Evolutionary conservation across 2,329 filamentous ascomycete species (phyloP).

Genomic region (Proliferodiscus dingleyae): DNA sequence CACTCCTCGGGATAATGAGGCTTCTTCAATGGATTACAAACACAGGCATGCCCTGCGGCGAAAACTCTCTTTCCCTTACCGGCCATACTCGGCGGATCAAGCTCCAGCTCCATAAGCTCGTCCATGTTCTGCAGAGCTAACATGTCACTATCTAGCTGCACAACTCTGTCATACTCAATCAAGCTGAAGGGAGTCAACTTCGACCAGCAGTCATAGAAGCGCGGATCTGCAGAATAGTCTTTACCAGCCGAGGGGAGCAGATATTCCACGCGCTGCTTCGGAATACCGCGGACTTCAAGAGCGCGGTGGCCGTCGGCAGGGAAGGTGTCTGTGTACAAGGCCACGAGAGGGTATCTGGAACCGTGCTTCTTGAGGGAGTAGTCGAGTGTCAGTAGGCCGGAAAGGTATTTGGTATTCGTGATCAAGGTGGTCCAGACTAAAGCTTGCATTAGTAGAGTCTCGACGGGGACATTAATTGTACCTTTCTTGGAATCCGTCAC

Average conservation of each 20-base stretch:
- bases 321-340: constrained; percentile 76
- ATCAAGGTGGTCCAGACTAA: constrained; percentile 84
- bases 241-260: constrained; percentile 61
- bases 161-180: constrained; percentile 70
- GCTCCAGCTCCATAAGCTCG: constrained; percentile 77
- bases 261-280: constrained; percentile 65
- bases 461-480: constrained; percentile 6
- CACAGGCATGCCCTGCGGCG: constrained; percentile 77
- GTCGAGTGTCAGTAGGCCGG: constrained; percentile 76
- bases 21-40: constrained; percentile 78
- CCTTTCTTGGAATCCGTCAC: constrained; percentile 29
- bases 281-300: constrained; percentile 64
- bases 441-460: background rate
- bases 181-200: constrained; percentile 78
- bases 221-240: constrained; percentile 70
- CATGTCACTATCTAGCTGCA: constrained; percentile 88
- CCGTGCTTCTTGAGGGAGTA: constrained; percentile 63
- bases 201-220: constrained; percentile 88
- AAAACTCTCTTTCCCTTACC: constrained; percentile 61
- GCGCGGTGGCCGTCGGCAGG: constrained; percentile 63
- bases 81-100: constrained; percentile 52
- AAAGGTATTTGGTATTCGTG: constrained; percentile 77
- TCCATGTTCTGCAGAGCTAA: constrained; percentile 81
- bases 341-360: constrained; percentile 73
- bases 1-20: constrained; percentile 74